Percentiles rank a stretch among this genome's conserved stretches.
Evolutionary conservation across 805 yeast genomes (phyloP).

Genomic region (Sugiyamaella mastotermitis): DNA sequence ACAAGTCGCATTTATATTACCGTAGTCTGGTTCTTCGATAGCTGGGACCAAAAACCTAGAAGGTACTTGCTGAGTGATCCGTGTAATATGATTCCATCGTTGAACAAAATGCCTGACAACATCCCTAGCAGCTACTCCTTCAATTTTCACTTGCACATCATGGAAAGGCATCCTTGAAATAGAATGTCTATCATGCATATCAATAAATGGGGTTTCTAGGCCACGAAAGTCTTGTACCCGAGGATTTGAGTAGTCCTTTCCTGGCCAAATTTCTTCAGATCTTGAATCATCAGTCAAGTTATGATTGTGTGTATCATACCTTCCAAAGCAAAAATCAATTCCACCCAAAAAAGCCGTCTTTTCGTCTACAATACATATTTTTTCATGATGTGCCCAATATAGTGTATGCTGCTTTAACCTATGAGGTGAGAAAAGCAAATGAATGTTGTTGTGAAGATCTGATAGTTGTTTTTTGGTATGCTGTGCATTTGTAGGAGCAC

Average conservation of each 20-base stretch:
- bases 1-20: slow-evolving; percentile 74
- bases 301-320: slow-evolving; percentile 96
- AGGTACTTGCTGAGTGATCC: slow-evolving; percentile 87
- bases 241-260: slow-evolving; percentile 96
- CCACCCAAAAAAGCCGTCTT: slow-evolving; percentile 91
- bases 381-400: slow-evolving; percentile 99
- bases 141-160: slow-evolving; percentile 91
- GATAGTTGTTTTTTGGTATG: slow-evolving; percentile 92
- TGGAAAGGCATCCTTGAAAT: slow-evolving; percentile 99
- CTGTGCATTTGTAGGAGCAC: slow-evolving; percentile 87
- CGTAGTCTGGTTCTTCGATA: slow-evolving; percentile 71
- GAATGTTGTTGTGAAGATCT: slow-evolving; percentile 77
- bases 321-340: slow-evolving; percentile 88
- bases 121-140: slow-evolving; percentile 93
- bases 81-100: slow-evolving; percentile 93
- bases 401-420: slow-evolving; percentile 87
- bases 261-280: slow-evolving; percentile 62
- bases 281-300: slow-evolving; percentile 70
- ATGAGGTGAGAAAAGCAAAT: slow-evolving; percentile 89
- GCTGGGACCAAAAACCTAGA: slow-evolving; percentile 93
- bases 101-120: slow-evolving; percentile 90
- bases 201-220: slow-evolving; percentile 80
- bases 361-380: slow-evolving; percentile 78
- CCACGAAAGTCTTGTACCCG: slow-evolving; percentile 80
- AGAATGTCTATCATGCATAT: slow-evolving; percentile 75